Base-by-base conservation (phyloP, 1,284 basidiomycete genomes). In the Ceratobasidium sp. region DNA sequence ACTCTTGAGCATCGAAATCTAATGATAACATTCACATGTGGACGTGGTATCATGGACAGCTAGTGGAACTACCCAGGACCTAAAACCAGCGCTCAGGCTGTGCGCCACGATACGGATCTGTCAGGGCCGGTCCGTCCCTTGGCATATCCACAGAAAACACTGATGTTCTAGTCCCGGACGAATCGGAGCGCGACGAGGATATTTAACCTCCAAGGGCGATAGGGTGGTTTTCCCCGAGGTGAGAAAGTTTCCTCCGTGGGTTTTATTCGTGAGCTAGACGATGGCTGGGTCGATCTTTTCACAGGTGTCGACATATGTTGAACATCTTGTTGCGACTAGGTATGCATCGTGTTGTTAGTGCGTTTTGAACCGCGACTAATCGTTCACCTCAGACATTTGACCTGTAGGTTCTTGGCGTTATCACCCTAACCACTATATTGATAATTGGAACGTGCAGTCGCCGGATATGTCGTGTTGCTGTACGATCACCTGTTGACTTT, bases 391-490 rank as follows among this genome's bases (percentile, higher is more conserved):
- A 64, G 62, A 34, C 37, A 64, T 49, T 24, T 64, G 24, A 48
- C 62, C 2, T 64, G 62, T 64, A 41, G 29, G 62, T 29, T 19
- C 11, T 46, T 46, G 43, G 11, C 43, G 27, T 24, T 24, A 24
- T 24, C 51, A n/a, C 13, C 6, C 51, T 2, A 8, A n/a, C 13
- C 11, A 53, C 13, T 29, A 53, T 24, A 53, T 39, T 59, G 14
- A 43, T 19, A 41, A 19, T 2, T 31, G 14, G 37, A 19, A 2
- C 11, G 1, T 16, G 34, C n/a, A 76, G 75, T 62, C 31, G 72
- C 68, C 7, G 75, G 75, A 41, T 76, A 53, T 63, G 72, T 74
- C 5, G 39, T 74, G 1, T 24, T 76, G 37, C 34, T 72, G 7
- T 72, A 72, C 56, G 69, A 72, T 34, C 69, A 72, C 39, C 19